Conservation (phyloP, 2,329 filamentous ascomycete species). For the Berkeleyomyces rouxiae region DNA sequence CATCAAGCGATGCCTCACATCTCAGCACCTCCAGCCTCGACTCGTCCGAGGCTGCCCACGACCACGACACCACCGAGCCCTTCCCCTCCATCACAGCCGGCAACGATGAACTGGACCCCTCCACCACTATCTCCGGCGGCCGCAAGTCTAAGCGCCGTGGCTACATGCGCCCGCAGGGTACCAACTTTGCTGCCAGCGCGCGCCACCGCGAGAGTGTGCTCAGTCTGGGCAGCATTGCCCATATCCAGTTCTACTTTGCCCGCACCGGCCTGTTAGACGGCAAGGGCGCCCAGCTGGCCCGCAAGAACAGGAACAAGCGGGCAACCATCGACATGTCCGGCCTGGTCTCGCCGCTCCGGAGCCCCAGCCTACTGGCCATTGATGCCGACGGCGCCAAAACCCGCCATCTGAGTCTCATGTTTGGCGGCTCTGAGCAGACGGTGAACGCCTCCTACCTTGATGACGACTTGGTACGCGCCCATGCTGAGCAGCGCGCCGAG, state of each 20-base stretch:
- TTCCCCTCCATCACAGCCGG: constrained; percentile 24
- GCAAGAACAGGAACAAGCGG: constrained; percentile 47
- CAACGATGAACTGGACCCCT: constrained; percentile 29
- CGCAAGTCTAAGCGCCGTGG: constrained; percentile 39
- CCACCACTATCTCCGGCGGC: background rate
- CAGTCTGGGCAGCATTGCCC: constrained; percentile 89
- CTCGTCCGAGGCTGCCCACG: background rate
- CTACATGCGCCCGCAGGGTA: constrained; percentile 75
- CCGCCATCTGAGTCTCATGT: constrained; percentile 12
- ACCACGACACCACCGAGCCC: constrained; percentile 6
- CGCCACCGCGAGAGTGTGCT: constrained; percentile 85
- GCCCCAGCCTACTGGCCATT: constrained; percentile 22
- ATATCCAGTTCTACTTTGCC: constrained; percentile 97
- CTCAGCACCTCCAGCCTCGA: background rate
- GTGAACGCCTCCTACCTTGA: constrained; percentile 22
- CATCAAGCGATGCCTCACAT: background rate
- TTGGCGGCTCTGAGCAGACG: constrained; percentile 26
- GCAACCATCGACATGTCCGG: constrained; percentile 41
- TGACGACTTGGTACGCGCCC: background rate
- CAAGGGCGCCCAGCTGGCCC: constrained; percentile 72
- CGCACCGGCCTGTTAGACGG: constrained; percentile 84
- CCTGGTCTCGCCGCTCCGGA: constrained; percentile 23
- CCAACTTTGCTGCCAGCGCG: constrained; percentile 79
- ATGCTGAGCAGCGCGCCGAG: background rate
- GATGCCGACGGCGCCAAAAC: constrained; percentile 33